A percentile compares a stretch with the other conserved stretches of the same genome.
Conservation (phyloP, 495 filamentous ascomycete genomes). For the Melanomma pulvis-pyrius region DNA sequence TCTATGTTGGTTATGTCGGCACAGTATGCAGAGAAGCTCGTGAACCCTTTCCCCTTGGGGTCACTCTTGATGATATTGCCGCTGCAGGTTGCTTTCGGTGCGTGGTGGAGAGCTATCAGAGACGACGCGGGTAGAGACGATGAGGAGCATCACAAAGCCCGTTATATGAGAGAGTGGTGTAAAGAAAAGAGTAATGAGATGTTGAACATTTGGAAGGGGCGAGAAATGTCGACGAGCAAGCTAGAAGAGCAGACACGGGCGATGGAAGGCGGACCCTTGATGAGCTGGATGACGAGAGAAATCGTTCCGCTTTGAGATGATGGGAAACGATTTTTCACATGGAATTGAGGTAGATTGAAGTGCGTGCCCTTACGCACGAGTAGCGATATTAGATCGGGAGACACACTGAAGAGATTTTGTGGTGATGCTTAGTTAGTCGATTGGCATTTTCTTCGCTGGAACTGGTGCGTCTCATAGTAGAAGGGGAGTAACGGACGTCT, state of each 20-base stretch:
- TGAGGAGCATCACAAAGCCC: neutral
- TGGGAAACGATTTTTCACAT: neutral
- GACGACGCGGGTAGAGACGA: neutral
- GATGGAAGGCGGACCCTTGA: neutral
- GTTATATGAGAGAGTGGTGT: conserved; percentile 8
- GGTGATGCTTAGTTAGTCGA: too few relatives aligned
- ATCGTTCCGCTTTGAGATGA: neutral
- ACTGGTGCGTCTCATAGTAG: too few relatives aligned
- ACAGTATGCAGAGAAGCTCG: neutral
- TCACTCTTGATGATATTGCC: neutral
- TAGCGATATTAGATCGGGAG: too few relatives aligned
- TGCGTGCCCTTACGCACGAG: too few relatives aligned
- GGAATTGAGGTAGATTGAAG: too few relatives aligned
- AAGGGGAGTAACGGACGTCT: too few relatives aligned
- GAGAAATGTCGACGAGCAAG: neutral
- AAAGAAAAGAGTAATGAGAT: neutral
- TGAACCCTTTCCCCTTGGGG: neutral
- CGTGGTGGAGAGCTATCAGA: conserved; percentile 4
- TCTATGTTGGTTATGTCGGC: neutral
- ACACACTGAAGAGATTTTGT: too few relatives aligned
- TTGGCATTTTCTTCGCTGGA: too few relatives aligned
- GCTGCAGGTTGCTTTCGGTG: conserved; percentile 3
- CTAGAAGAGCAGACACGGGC: neutral
- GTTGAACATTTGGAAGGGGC: conserved; percentile 5
- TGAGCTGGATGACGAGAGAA: neutral